Percentiles rank a stretch among this genome's conserved stretches.
Conservation (phyloP, 1,284 basidiomycete species). For the Vanrija sp. region DNA sequence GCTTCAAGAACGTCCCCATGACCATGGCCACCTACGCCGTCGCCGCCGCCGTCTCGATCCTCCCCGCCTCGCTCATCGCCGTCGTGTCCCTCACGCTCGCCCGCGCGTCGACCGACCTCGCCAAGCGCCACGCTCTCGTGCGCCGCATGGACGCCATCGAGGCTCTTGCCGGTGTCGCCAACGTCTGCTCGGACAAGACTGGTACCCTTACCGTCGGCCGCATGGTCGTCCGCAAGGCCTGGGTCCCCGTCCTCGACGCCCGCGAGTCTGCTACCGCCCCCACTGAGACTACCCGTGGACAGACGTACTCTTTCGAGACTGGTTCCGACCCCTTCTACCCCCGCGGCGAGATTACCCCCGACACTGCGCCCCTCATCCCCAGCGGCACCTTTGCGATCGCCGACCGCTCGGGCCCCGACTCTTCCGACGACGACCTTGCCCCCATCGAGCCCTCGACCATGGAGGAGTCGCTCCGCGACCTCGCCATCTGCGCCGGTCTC, state of each 20-base stretch:
- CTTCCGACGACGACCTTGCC: constrained; percentile 25
- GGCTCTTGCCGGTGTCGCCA: constrained; percentile 58
- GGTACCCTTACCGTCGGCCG: constrained; percentile 60
- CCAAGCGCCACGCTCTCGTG: constrained; percentile 53
- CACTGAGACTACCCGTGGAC: constrained; percentile 33
- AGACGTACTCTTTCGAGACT: constrained; percentile 47
- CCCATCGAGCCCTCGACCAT: constrained; percentile 13
- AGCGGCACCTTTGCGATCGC: constrained; percentile 25
- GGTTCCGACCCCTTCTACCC: constrained; percentile 51
- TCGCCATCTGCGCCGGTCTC: constrained; percentile 51
- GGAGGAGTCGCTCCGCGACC: constrained; percentile 34
- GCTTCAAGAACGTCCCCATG: constrained; percentile 50
- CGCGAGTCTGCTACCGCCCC: constrained; percentile 26
- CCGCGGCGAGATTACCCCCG: constrained; percentile 41
- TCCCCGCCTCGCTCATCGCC: constrained; percentile 53
- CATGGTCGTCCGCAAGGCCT: constrained; percentile 57
- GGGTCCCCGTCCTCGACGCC: constrained; percentile 51
- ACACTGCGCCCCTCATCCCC: constrained; percentile 10
- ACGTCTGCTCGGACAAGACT: constrained; percentile 63
- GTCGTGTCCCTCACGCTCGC: constrained; percentile 50
- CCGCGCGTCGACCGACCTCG: constrained; percentile 48
- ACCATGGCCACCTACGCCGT: constrained; percentile 52
- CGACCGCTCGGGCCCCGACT: constrained; percentile 11
- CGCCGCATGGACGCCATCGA: constrained; percentile 55
- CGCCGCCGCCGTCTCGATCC: constrained; percentile 55